Evolutionary conservation across 164 flowering plant species (phyloP), one percentile per base, ranked within the genome.

Genomic region (Stephania yunnanensis): DNA sequence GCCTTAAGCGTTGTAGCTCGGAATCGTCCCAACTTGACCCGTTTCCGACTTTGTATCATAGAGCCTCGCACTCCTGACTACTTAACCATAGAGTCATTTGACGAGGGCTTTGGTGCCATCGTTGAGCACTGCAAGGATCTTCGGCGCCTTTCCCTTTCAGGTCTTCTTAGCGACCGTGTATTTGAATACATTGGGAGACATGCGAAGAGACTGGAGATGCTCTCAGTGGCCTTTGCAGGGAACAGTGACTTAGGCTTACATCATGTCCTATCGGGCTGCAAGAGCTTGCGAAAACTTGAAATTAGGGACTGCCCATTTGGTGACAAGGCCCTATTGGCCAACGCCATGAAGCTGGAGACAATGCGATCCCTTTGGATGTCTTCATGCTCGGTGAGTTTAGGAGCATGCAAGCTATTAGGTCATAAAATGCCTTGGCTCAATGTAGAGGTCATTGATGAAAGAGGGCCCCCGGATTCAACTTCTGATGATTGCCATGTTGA

Each of bases 301-400:
- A 93, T 93, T 17, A 82, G 93, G 80, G 98, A 93, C 82, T 90
- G 91, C 76, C 98, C 98, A 6, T 93, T 93, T 81, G 98, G 98
- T 52, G 94, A 90, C 82, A 83, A 89, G 82, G 93, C 97, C 80
- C 89, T 93, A 74, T 80, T 93, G 86, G 92, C 92, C 74, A 92
- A 92, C 83, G 95, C 95, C 76, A 84, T 86, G 69, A 93, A 93
- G 88, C 89, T 92, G 82, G 95, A 93, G 91, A 90, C 96, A 90
- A 93, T 93, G 98, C 95, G 98, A 93, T 93, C 98, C 98, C 98
- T 93, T 91, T 93, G 98, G 98, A 93, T 93, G 97, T 93, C 98
- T 74, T 88, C 98, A 78, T 93, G 98, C 82, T 79, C 89, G 5
- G 93, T 93, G 77, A 93, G 89, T 82, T 87, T 71, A 44, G 92